Evolutionary conservation across 495 filamentous ascomycete species (phyloP).

Genomic region (Neurospora tetrasperma): DNA sequence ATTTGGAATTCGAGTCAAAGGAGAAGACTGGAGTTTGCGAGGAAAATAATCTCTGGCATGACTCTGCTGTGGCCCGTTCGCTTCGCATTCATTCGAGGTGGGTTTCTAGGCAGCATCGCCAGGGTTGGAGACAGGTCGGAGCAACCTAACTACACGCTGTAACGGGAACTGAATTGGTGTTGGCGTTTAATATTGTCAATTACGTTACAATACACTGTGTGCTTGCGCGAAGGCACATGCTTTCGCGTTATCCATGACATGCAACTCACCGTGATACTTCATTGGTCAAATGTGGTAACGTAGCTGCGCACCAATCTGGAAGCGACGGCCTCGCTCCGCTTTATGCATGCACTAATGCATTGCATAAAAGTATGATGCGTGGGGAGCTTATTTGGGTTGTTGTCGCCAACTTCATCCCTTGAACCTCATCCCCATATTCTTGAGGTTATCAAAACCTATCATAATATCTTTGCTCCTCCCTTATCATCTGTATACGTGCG

Average conservation of each 20-base stretch:
- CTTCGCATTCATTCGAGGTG: not conserved
- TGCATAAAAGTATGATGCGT: not conserved
- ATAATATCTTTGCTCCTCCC: not conserved
- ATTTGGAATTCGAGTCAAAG: not conserved
- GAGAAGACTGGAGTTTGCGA: not conserved
- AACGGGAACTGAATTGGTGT: not conserved
- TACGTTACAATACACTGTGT: not conserved
- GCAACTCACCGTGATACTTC: not conserved
- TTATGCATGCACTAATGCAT: not conserved
- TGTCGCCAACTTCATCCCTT: not conserved
- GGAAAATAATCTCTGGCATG: not conserved
- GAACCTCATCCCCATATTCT: not conserved
- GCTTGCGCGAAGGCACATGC: constrained; percentile 21
- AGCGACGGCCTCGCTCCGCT: not conserved
- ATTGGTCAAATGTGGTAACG: not conserved
- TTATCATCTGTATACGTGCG: not conserved
- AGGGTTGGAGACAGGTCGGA: not conserved
- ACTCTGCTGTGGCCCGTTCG: not conserved
- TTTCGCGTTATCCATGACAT: constrained; percentile 11
- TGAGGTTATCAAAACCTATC: not conserved
- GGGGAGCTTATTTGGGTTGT: not conserved
- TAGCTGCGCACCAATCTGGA: not conserved
- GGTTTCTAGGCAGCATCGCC: constrained; percentile 20
- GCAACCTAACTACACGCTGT: not conserved
- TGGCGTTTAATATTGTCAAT: not conserved